Conservation (phyloP, 129 eudicot species). For the Sambucus nigra region DNA sequence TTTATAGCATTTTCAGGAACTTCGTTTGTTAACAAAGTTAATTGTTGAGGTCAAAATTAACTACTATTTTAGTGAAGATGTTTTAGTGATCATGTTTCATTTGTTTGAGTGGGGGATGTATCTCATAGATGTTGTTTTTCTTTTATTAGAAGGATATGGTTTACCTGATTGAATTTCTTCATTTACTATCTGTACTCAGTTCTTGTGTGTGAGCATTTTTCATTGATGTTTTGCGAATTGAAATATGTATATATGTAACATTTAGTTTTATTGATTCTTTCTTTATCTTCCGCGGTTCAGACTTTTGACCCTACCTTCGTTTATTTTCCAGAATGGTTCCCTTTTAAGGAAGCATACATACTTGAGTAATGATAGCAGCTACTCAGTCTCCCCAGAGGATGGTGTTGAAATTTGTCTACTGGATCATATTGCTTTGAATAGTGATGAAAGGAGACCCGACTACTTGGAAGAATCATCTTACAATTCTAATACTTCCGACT, state of each 20-base stretch:
- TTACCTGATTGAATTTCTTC: too few relatives aligned
- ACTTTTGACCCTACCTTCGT: slow-evolving; percentile 6
- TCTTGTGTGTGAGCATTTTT: too few relatives aligned
- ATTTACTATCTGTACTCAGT: too few relatives aligned
- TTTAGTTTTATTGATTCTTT: background rate
- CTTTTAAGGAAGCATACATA: slow-evolving; percentile 73
- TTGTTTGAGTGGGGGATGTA: too few relatives aligned
- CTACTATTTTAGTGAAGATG: too few relatives aligned
- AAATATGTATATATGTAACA: slow-evolving; percentile 1
- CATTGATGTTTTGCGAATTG: too few relatives aligned
- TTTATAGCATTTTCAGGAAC: too few relatives aligned
- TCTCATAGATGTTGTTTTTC: too few relatives aligned
- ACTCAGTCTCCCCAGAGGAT: slow-evolving; percentile 61
- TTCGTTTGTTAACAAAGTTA: too few relatives aligned
- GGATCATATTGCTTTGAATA: slow-evolving; percentile 29
- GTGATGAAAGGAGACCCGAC: slow-evolving; percentile 13
- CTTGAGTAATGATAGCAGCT: slow-evolving; percentile 83
- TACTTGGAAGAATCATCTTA: slow-evolving; percentile 28
- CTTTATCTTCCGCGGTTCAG: background rate
- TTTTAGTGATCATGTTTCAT: too few relatives aligned
- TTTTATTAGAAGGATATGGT: too few relatives aligned
- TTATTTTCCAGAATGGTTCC: slow-evolving; percentile 52
- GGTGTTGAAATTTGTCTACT: slow-evolving; percentile 56
- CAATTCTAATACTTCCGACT: slow-evolving; percentile 27
- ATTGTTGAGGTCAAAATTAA: too few relatives aligned